Evolutionary conservation across 305 asterid species (phyloP).

Genomic region (Rubia tinctorum): DNA sequence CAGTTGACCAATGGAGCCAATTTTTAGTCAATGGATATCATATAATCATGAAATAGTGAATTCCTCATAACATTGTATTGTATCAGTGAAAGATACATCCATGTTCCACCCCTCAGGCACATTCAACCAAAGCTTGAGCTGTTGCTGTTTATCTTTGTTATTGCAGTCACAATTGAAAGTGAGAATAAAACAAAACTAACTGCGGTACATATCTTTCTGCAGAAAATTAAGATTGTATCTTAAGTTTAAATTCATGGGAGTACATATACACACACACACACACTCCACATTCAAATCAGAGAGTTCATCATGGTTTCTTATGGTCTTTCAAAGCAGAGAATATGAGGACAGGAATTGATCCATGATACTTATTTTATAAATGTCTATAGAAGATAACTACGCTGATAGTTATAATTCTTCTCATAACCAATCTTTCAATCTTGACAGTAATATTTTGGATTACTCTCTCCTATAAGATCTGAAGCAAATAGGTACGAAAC

Average conservation of each 20-base stretch:
- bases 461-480: not conserved
- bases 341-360: not conserved
- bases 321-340: not conserved
- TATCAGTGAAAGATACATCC: not conserved
- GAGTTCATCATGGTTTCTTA: not conserved
- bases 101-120: no score
- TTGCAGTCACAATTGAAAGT: not conserved
- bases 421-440: not conserved
- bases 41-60: not conserved
- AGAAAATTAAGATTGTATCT: not conserved
- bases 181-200: not conserved
- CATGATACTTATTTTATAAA: not conserved
- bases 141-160: no score
- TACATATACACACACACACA: no score
- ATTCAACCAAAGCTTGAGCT: no score
- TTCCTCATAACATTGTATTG: not conserved
- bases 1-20: not conserved
- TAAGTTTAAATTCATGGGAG: not conserved
- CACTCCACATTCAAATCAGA: conserved; percentile 1
- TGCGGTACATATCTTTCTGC: not conserved
- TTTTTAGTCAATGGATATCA: not conserved
- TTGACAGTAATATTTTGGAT: not conserved
- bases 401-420: not conserved
- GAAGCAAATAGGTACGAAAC: not conserved
- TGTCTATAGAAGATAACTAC: not conserved